Evolutionary conservation across 331 rosid species (phyloP), one percentile per base, ranked within the genome.

Genomic region (Dryas integrifolia): DNA sequence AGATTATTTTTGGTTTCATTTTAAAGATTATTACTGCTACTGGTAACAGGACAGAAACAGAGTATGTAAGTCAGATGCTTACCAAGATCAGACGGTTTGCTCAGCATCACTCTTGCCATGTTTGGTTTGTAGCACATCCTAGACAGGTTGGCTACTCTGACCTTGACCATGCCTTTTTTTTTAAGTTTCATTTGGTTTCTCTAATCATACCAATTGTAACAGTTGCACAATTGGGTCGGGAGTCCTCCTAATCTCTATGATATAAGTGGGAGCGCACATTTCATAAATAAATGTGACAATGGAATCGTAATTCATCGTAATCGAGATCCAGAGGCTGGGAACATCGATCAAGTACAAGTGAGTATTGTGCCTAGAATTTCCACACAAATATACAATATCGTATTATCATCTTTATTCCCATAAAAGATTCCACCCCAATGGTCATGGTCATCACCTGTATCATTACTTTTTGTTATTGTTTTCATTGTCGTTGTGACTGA

Each of bases 121-220:
- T 94, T 80, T 94, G 98, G 98, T 94, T 94, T 79, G 98, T 94
- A 38, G 98, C 98, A 67, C 98, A 94, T 84, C 98, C 98, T 56
- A 82, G 87, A 70, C 98, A 94, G 98, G 98, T 94, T 75, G 48
- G 85, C 69, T 73, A n/a, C 64, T 30, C 5, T 72, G 8, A 56
- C 30, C 53, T 21, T 3, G 56, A 71, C n/a, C 15, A 9, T 48
- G n/a, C 10, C 53, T 6, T 50, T 16, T 56, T 18, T 65, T 3
- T 64, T 8, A 30, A 2, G 16, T 43, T 16, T 49, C 72, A 55
- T 6, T 69, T 38, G 24, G 60, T 67, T 51, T 49, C 69, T 18
- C 81, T 72, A 67, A 83, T 79, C 35, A 72, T 11, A 21, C 14
- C 44, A 35, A 58, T 70, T 70, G 48, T 78, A 26, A 73, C 87